These are phyloP conservation scores for Claviceps spartinae DNA, from an alignment of 2,329 filamentous ascomycete species.

Conservation along the genomic window DNA sequence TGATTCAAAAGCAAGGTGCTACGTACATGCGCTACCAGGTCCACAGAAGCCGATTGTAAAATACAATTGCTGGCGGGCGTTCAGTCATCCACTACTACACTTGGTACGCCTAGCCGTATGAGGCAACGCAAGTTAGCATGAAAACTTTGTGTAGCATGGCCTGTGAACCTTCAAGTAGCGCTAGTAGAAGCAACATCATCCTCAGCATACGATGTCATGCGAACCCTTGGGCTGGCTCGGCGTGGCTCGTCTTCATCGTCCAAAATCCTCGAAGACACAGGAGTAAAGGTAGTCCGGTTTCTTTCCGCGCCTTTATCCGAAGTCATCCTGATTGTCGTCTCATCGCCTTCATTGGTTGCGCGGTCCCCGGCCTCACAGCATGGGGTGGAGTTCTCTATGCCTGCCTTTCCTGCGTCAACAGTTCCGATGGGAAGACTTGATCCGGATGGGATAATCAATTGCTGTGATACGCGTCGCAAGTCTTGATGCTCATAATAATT, in stretches of 20 bases:
- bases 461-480: conserved; percentile 28
- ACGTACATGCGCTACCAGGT: background rate
- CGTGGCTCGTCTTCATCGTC: conserved; percentile 35
- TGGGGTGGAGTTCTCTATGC: background rate
- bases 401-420: background rate
- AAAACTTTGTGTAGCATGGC: background rate
- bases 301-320: conserved; percentile 30
- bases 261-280: conserved; percentile 29
- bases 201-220: conserved; percentile 10
- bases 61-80: background rate
- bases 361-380: background rate
- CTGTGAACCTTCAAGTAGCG: background rate
- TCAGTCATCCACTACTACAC: background rate
- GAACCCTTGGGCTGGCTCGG: conserved; percentile 14
- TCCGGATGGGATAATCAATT: conserved; percentile 18
- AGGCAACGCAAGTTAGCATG: background rate
- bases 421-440: conserved; percentile 8
- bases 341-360: background rate
- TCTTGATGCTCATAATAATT: conserved; percentile 16
- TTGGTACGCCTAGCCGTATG: background rate
- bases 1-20: background rate
- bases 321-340: background rate
- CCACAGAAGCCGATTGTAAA: background rate
- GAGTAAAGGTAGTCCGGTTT: conserved; percentile 28
- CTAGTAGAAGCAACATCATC: background rate